Evolutionary conservation across 495 filamentous ascomycete genomes (phyloP).

Genomic region (Aspergillus bertholletiae): DNA sequence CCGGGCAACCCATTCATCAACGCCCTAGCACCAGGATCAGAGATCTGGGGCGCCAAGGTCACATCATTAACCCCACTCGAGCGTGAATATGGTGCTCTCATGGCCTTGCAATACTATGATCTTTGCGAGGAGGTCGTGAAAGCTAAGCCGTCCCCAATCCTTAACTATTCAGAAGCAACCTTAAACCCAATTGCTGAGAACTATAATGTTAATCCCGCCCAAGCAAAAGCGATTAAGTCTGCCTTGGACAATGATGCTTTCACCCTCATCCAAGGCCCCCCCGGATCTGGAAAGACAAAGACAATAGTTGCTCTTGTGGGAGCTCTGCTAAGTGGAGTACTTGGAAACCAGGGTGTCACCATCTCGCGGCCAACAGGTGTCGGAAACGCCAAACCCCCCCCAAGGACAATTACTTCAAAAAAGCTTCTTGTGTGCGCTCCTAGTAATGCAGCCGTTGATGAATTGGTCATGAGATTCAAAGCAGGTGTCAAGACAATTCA

Average conservation of each 20-base stretch:
- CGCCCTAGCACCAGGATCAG: slow-evolving; percentile 52
- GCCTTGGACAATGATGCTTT: slow-evolving; percentile 94
- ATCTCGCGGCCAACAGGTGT: slow-evolving; percentile 45
- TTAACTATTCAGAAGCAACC: slow-evolving; percentile 69
- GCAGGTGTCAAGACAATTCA: slow-evolving; percentile 75
- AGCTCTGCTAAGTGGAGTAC: slow-evolving; percentile 66
- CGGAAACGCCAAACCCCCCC: slow-evolving; percentile 14
- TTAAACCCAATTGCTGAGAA: slow-evolving; percentile 63
- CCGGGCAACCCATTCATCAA: slow-evolving; percentile 54
- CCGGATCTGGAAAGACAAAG: slow-evolving; percentile 96
- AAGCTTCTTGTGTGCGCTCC: slow-evolving; percentile 95
- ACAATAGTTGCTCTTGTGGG: slow-evolving; percentile 97
- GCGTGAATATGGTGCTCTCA: slow-evolving; percentile 87
- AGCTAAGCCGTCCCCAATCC: slow-evolving; percentile 83
- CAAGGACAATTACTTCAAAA: slow-evolving; percentile 50
- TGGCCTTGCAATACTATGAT: slow-evolving; percentile 91
- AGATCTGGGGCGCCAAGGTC: slow-evolving; percentile 73
- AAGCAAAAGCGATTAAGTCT: slow-evolving; percentile 88
- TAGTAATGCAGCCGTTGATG: slow-evolving; percentile 96
- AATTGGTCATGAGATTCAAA: slow-evolving; percentile 90
- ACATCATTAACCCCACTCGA: slow-evolving; percentile 88
- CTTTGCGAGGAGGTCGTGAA: slow-evolving; percentile 85
- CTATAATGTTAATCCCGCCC: slow-evolving; percentile 82
- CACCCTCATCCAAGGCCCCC: slow-evolving; percentile 92
- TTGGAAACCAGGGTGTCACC: slow-evolving; percentile 47